These are phyloP conservation scores for Cladosporium sp. DNA, from an alignment of 2,329 filamentous ascomycete species.

Conservation along the genomic window DNA sequence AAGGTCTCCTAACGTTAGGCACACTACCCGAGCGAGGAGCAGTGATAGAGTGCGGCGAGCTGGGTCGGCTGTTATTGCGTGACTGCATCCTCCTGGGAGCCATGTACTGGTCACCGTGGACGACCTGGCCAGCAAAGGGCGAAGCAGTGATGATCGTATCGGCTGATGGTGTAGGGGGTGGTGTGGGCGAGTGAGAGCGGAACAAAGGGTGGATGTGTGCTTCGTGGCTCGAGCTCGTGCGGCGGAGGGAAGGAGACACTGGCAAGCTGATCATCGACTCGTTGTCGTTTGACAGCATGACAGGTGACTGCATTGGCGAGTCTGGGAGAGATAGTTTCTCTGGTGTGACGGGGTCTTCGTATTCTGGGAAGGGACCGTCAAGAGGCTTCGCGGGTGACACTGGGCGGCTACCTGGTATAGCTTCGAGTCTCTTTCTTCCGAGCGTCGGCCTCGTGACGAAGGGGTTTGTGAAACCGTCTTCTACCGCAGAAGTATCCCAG, in stretches of 20 bases:
- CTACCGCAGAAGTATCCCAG: constrained; percentile 72
- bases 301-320: constrained; percentile 21
- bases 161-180: constrained; percentile 63
- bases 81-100: constrained; percentile 27
- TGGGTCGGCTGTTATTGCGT: constrained; percentile 23
- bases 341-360: constrained; percentile 17
- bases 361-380: constrained; percentile 49
- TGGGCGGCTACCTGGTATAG: constrained; percentile 68
- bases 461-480: constrained; percentile 60
- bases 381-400: constrained; percentile 63
- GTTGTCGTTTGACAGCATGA: neutral
- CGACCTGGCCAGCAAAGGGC: constrained; percentile 65
- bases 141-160: constrained; percentile 72
- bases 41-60: constrained; percentile 6
- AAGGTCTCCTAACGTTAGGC: constrained; percentile 1
- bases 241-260: neutral
- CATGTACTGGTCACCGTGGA: constrained; percentile 39
- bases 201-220: constrained; percentile 77
- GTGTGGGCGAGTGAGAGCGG: constrained; percentile 68
- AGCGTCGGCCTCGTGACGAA: constrained; percentile 44
- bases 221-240: constrained; percentile 47
- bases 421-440: constrained; percentile 59
- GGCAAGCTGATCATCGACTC: constrained; percentile 1
- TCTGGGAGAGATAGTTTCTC: constrained; percentile 22
- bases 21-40: constrained; percentile 6